Evolutionary conservation across 768 basidiomycete species (phyloP).

Genomic region (Lyophyllum semitale): DNA sequence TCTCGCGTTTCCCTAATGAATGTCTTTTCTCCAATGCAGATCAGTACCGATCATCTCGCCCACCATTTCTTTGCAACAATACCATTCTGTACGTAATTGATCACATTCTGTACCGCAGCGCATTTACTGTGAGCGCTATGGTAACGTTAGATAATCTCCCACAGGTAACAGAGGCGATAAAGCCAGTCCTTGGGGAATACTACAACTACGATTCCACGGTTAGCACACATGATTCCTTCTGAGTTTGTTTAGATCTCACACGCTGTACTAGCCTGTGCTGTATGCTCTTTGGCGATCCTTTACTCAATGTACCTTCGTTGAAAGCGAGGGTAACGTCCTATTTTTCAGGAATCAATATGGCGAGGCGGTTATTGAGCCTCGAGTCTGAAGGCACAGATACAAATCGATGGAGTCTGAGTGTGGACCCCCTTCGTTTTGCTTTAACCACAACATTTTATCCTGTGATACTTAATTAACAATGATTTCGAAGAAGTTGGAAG

Average conservation of each 20-base stretch:
- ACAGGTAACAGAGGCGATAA: slow-evolving; percentile 45
- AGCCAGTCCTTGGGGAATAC: slow-evolving; percentile 50
- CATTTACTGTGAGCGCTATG: not conserved
- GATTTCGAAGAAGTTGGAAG: too few relatives aligned
- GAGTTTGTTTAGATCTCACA: not conserved
- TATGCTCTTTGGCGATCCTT: slow-evolving; percentile 60
- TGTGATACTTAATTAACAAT: not conserved
- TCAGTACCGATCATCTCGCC: slow-evolving; percentile 52
- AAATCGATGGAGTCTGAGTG: not conserved
- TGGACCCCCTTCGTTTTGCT: not conserved
- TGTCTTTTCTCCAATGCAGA: slow-evolving; percentile 25
- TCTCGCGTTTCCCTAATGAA: not conserved
- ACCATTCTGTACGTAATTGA: slow-evolving; percentile 54
- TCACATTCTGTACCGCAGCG: not conserved
- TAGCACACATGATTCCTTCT: slow-evolving; percentile 13
- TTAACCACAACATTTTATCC: not conserved
- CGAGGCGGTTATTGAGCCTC: slow-evolving; percentile 31
- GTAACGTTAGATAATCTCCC: slow-evolving; percentile 54
- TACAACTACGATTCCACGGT: slow-evolving; percentile 64
- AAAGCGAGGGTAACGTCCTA: slow-evolving; percentile 53
- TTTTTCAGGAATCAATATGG: slow-evolving; percentile 58
- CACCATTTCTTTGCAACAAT: slow-evolving; percentile 63
- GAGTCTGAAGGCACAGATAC: not conserved
- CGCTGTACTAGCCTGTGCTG: slow-evolving; percentile 31
- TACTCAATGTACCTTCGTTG: slow-evolving; percentile 59